Conservation (phyloP, 441 rosid species). For the Corymbia calophylla region DNA sequence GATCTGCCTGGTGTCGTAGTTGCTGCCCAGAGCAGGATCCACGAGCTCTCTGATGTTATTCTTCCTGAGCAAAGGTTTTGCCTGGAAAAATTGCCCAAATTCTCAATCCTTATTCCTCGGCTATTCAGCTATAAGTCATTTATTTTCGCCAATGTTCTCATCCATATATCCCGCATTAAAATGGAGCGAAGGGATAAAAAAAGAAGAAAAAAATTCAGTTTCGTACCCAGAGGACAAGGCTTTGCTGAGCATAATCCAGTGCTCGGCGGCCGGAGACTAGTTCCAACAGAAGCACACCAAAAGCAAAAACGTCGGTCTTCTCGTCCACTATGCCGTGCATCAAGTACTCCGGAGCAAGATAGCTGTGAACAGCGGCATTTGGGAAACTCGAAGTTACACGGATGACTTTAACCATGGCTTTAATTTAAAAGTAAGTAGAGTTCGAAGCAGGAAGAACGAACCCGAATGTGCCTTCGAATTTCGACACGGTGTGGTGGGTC, state of each 20-base stretch:
- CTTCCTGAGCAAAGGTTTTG: constrained; percentile 26
- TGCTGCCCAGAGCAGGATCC: constrained; percentile 50
- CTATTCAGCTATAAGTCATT: neutral
- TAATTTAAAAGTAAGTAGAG: neutral
- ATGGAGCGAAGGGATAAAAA: neutral
- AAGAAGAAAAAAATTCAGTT: neutral
- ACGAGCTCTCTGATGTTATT: constrained; percentile 54
- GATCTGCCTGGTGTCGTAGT: constrained; percentile 39
- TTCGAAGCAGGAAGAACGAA: neutral
- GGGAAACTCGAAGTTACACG: neutral
- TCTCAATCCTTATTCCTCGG: neutral
- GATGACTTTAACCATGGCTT: neutral
- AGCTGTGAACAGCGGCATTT: neutral
- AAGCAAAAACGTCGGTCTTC: constrained; percentile 12
- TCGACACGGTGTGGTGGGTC: constrained; percentile 12
- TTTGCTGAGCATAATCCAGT: constrained; percentile 8
- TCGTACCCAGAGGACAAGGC: constrained; percentile 7
- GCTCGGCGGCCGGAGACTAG: constrained; percentile 14
- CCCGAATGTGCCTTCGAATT: constrained; percentile 19
- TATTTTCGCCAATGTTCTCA: neutral
- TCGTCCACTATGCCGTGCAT: constrained; percentile 16
- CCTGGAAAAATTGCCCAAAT: neutral
- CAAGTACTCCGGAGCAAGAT: constrained; percentile 16
- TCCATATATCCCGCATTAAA: neutral
- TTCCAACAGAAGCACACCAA: constrained; percentile 13